Evolutionary conservation across 2,329 filamentous ascomycete species (phyloP).

Genomic region (Diaporthe ilicicola): DNA sequence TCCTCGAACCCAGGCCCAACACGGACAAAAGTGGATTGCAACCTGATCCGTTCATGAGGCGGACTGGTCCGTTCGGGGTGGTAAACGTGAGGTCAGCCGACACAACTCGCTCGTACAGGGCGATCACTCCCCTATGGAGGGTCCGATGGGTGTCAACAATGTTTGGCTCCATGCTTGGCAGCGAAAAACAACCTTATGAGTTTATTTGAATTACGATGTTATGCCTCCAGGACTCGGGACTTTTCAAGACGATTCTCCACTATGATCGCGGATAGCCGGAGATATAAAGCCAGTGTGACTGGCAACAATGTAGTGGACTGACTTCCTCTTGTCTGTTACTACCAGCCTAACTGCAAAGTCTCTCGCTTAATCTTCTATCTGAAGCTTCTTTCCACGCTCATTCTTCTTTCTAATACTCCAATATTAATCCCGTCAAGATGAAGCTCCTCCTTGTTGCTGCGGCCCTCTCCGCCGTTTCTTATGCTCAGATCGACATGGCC

Average conservation of each 20-base stretch:
- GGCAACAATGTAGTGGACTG: not conserved
- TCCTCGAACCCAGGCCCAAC: not conserved
- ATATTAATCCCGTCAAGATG: slow-evolving; percentile 2
- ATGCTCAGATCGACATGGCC: slow-evolving; percentile 15
- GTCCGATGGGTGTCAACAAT: not conserved
- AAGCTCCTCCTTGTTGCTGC: slow-evolving; percentile 17
- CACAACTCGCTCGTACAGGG: slow-evolving; percentile 10
- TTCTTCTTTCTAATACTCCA: not conserved
- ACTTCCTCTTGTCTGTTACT: not conserved
- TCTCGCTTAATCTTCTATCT: not conserved
- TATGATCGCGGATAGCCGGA: not conserved
- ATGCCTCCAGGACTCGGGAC: not conserved
- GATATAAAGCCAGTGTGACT: not conserved
- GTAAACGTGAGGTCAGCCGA: not conserved
- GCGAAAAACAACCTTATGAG: slow-evolving; percentile 13
- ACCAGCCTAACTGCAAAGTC: not conserved
- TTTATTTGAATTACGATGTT: slow-evolving; percentile 16
- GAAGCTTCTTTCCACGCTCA: not conserved
- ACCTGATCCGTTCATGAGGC: slow-evolving; percentile 13
- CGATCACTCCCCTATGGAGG: slow-evolving; percentile 17
- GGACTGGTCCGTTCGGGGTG: not conserved
- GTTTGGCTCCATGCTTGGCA: not conserved
- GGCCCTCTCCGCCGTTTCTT: slow-evolving; percentile 18
- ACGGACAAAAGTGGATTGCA: slow-evolving; percentile 16
- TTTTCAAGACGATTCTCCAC: not conserved